These are phyloP conservation scores for Ramalina intermedia DNA, from an alignment of 495 filamentous ascomycete genomes.

Conservation along the genomic window DNA sequence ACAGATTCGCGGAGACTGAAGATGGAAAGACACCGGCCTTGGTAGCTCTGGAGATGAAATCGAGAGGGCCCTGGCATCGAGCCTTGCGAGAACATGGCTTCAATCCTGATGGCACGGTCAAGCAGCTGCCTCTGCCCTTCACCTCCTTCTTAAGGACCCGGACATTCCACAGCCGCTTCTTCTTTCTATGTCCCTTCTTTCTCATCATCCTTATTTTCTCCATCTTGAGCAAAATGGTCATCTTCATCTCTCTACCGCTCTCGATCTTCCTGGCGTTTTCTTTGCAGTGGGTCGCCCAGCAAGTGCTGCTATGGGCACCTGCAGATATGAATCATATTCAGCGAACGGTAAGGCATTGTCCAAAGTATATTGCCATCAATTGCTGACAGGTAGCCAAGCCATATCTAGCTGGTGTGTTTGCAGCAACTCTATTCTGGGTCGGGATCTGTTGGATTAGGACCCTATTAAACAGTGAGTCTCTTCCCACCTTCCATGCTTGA, in stretches of 20 bases:
- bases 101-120: slow-evolving; percentile 58
- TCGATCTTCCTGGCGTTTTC: slow-evolving; percentile 48
- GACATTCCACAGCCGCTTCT: slow-evolving; percentile 67
- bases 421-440: slow-evolving; percentile 72
- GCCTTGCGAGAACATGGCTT: slow-evolving; percentile 78
- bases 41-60: slow-evolving; percentile 82
- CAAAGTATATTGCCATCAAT: background rate
- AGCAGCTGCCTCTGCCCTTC: slow-evolving; percentile 36
- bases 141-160: slow-evolving; percentile 53
- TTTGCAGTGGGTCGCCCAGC: slow-evolving; percentile 66
- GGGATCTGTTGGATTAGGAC: slow-evolving; percentile 57
- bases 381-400: slow-evolving; percentile 36
- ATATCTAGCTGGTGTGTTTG: slow-evolving; percentile 87
- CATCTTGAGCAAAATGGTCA: slow-evolving; percentile 56
- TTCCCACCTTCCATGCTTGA: background rate
- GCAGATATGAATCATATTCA: slow-evolving; percentile 76
- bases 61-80: slow-evolving; percentile 62
- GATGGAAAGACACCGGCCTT: slow-evolving; percentile 78
- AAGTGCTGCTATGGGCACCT: slow-evolving; percentile 65
- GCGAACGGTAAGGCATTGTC: slow-evolving; percentile 50
- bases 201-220: slow-evolving; percentile 54
- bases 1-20: slow-evolving; percentile 72
- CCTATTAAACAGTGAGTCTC: slow-evolving; percentile 51
- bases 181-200: slow-evolving; percentile 79
- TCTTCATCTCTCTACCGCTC: slow-evolving; percentile 62